A percentile compares a stretch with the other conserved stretches of the same genome.
phyloP scores from a whole-genome alignment of 306 rosid species.

The Citrullus mucosospermus region DNA sequence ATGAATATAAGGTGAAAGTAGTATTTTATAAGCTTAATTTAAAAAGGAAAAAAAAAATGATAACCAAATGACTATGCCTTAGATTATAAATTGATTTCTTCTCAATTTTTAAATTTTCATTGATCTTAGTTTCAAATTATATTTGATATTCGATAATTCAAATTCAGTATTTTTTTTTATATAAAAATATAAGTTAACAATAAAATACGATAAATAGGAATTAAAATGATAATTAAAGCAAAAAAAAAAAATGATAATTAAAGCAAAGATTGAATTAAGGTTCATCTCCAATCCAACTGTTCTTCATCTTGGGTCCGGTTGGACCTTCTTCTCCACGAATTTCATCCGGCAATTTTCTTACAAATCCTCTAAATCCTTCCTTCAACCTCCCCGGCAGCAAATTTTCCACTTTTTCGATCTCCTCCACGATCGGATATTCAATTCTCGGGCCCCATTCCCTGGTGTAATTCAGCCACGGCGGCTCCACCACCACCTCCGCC shows the following conservation, averaged over 20 bases:
- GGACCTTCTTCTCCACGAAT: constrained; percentile 66
- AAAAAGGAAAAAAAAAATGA: too few species aligned
- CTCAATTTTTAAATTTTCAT: too few species aligned
- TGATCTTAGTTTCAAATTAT: too few species aligned
- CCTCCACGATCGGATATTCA: constrained; percentile 22
- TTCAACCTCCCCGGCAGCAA: constrained; percentile 26
- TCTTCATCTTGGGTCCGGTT: constrained; percentile 60
- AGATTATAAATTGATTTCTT: too few species aligned
- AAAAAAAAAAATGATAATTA: too few species aligned
- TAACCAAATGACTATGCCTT: too few species aligned
- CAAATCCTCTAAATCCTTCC: constrained; percentile 10
- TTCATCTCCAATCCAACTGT: constrained; percentile 68
- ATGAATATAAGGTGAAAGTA: too few species aligned
- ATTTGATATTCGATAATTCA: too few species aligned
- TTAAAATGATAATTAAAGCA: not conserved
- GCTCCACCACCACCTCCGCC: constrained; percentile 22
- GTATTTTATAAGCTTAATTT: too few species aligned
- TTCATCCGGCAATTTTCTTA: constrained; percentile 37
- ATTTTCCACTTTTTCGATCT: constrained; percentile 28
- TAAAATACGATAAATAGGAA: not conserved
- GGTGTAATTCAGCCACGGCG: constrained; percentile 50
- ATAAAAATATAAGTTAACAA: too few species aligned
- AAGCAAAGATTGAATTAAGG: not conserved
- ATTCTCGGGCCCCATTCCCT: constrained; percentile 70
- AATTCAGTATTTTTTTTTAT: too few species aligned